Percentiles rank a stretch among this genome's conserved stretches.
These are phyloP conservation scores for Tolypocladium paradoxum DNA, from an alignment of 2,329 filamentous ascomycete species.

Conservation along the genomic window DNA sequence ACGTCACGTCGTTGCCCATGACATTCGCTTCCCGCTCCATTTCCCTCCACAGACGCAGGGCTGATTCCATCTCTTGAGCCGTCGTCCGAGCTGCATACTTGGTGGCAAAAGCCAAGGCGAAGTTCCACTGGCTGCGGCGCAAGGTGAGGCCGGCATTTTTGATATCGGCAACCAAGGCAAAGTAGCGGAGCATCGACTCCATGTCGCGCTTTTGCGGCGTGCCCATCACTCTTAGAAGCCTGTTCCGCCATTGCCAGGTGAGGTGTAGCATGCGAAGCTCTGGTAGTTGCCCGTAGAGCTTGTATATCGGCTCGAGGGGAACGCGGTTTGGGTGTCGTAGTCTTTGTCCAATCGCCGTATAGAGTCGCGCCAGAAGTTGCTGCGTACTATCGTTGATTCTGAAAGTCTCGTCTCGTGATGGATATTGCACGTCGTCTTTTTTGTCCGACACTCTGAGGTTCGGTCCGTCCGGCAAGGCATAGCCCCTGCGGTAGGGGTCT, in stretches of 20 bases:
- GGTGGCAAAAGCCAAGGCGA: slow-evolving; percentile 68
- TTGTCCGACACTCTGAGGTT: slow-evolving; percentile 39
- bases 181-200: slow-evolving; percentile 67
- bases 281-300: slow-evolving; percentile 37
- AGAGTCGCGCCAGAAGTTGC: slow-evolving; percentile 27
- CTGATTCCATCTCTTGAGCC: slow-evolving; percentile 49
- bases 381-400: slow-evolving; percentile 23
- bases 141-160: slow-evolving; percentile 62
- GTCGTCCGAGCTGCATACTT: slow-evolving; percentile 51
- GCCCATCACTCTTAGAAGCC: slow-evolving; percentile 58
- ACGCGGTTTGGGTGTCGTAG: slow-evolving; percentile 29
- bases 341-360: slow-evolving; percentile 26
- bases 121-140: slow-evolving; percentile 65
- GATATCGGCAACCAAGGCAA: slow-evolving; percentile 75
- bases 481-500: slow-evolving; percentile 43
- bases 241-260: slow-evolving; percentile 42
- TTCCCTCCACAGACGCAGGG: slow-evolving; percentile 71
- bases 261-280: slow-evolving; percentile 42
- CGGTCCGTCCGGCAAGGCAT: slow-evolving; percentile 39
- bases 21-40: slow-evolving; percentile 70
- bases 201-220: slow-evolving; percentile 45
- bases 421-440: slow-evolving; percentile 35
- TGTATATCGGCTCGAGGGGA: slow-evolving; percentile 34
- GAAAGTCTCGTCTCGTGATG: slow-evolving; percentile 29
- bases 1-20: slow-evolving; percentile 64